phyloP scores from a whole-genome alignment of 179 eudicot genomes.

The Silene vulgaris region DNA sequence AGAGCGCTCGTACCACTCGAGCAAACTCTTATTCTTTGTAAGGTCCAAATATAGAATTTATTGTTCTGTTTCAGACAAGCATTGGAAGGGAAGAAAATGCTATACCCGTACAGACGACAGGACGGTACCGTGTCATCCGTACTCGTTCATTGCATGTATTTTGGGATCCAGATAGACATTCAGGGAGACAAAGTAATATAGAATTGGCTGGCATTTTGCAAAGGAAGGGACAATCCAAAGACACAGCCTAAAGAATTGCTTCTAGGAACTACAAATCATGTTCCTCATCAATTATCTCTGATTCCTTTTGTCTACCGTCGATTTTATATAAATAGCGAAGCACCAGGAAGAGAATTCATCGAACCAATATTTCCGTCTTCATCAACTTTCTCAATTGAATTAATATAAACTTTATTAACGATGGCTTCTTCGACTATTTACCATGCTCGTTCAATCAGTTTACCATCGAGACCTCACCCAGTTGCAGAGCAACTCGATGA shows the following conservation, averaged over 20 bases:
- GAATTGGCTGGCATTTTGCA: constrained; percentile 17
- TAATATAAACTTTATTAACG: not conserved
- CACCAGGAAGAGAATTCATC: not conserved
- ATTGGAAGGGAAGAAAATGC: too few species aligned
- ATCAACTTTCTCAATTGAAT: not conserved
- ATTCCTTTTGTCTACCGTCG: constrained; percentile 20
- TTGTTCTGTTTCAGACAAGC: too few species aligned
- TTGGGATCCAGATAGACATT: constrained; percentile 23
- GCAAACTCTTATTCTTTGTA: too few species aligned
- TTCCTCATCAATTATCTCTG: not conserved
- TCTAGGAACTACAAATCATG: not conserved
- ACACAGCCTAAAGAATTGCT: constrained; percentile 12
- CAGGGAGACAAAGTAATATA: not conserved
- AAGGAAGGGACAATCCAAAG: constrained; percentile 21
- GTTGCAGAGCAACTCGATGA: constrained; percentile 26
- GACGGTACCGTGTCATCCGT: constrained; percentile 5
- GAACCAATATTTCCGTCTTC: not conserved
- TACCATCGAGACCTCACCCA: constrained; percentile 36
- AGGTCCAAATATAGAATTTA: too few species aligned
- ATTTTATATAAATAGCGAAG: constrained; percentile 7
- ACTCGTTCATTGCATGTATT: constrained; percentile 21
- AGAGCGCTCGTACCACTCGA: too few species aligned
- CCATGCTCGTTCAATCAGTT: constrained; percentile 38
- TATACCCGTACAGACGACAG: not conserved
- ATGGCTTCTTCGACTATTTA: constrained; percentile 33